phyloP scores from a whole-genome alignment of 345 rosid genomes.

The Mercurialis annua region DNA sequence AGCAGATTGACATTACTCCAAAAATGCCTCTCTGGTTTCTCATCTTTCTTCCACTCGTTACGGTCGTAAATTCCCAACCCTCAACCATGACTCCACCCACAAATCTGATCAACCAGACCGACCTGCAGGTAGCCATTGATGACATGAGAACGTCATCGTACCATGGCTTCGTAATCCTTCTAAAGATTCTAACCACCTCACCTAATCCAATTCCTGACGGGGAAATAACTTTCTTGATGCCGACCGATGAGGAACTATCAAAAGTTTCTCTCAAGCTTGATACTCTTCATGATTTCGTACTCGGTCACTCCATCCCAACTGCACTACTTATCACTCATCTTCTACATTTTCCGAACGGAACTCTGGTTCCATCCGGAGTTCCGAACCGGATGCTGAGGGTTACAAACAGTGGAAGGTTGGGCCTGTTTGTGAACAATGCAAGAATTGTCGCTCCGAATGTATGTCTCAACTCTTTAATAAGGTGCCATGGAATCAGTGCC shows the following conservation, averaged over 20 bases:
- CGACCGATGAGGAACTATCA: constrained; percentile 27
- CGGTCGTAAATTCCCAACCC: constrained; percentile 19
- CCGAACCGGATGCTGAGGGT: constrained; percentile 33
- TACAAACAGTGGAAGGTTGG: constrained; percentile 20
- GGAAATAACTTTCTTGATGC: constrained; percentile 38
- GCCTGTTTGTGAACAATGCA: constrained; percentile 34
- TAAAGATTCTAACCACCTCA: constrained; percentile 23
- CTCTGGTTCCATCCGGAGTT: constrained; percentile 30
- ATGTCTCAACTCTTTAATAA: constrained; percentile 26
- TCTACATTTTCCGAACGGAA: constrained; percentile 36
- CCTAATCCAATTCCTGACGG: constrained; percentile 12
- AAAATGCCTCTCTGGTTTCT: constrained; percentile 27
- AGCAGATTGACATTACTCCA: neutral
- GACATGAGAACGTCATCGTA: constrained; percentile 38
- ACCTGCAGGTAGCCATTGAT: constrained; percentile 30
- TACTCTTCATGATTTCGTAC: constrained; percentile 32
- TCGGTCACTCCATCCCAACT: constrained; percentile 35
- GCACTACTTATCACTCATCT: constrained; percentile 22
- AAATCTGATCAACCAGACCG: constrained; percentile 25
- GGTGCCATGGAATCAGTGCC: constrained; percentile 40
- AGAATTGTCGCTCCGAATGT: constrained; percentile 35
- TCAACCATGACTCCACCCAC: neutral
- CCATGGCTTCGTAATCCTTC: constrained; percentile 45
- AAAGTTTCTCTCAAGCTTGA: constrained; percentile 12
- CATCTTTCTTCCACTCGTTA: constrained; percentile 26